Percentiles rank a stretch among this genome's conserved stretches.
Conservation (phyloP, 768 basidiomycete species). For the Tricholoma sp. region DNA sequence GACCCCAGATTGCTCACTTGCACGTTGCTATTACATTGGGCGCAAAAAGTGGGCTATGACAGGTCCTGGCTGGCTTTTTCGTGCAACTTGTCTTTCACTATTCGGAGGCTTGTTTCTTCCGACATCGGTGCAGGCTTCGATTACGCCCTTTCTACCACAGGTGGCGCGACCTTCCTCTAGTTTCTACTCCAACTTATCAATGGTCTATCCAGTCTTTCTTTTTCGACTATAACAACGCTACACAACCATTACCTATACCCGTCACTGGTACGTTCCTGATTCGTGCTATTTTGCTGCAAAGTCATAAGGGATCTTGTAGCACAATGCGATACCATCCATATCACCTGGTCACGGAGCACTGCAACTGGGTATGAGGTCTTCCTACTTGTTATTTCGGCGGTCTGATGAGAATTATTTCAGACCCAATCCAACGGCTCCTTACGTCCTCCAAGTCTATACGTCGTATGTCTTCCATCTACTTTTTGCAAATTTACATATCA, state of each 20-base stretch:
- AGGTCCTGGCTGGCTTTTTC: not conserved
- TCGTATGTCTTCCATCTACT: constrained; percentile 36
- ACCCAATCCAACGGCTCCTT: constrained; percentile 51
- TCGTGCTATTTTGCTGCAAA: not conserved
- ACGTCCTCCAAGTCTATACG: constrained; percentile 56
- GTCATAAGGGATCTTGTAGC: constrained; percentile 19
- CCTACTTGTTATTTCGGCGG: not conserved
- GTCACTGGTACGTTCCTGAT: constrained; percentile 28
- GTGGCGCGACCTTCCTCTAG: not conserved
- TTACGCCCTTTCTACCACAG: constrained; percentile 11
- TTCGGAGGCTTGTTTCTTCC: not conserved
- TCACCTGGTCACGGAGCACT: constrained; percentile 34
- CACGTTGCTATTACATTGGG: too few species aligned
- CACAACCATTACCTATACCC: constrained; percentile 32
- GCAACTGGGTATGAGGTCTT: constrained; percentile 32
- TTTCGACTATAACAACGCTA: constrained; percentile 34
- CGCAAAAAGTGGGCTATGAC: not conserved
- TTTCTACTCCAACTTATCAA: not conserved
- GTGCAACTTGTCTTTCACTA: not conserved
- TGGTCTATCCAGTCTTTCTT: constrained; percentile 32
- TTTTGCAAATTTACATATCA: not conserved
- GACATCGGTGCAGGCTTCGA: constrained; percentile 1
- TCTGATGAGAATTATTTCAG: constrained; percentile 25
- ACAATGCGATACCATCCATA: constrained; percentile 40
- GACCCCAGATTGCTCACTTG: too few species aligned